Conservation (phyloP, 202 grass and related monocot genomes). For the Panicum hallii region DNA sequence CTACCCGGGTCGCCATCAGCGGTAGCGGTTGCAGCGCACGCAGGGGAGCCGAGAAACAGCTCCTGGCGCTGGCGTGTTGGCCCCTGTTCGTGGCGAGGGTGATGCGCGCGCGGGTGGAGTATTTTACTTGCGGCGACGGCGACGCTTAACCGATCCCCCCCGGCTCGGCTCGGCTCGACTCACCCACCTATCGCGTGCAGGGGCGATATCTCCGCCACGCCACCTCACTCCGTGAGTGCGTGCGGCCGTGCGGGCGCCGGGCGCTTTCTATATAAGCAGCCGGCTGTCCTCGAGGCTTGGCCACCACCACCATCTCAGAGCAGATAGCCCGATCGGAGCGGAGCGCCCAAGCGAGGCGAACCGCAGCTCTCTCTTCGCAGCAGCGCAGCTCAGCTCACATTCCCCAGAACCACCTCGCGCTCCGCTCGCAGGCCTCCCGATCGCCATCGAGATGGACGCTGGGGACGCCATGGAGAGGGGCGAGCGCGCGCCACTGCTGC, state of each 20-base stretch:
- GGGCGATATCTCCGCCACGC: neutral
- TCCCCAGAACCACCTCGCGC: neutral
- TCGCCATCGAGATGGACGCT: conserved; percentile 29
- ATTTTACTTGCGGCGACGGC: conserved; percentile 9
- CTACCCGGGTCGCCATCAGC: neutral
- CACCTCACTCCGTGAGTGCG: neutral
- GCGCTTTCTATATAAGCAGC: conserved; percentile 42
- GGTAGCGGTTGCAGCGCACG: neutral
- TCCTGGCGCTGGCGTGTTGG: neutral
- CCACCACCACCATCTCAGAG: neutral
- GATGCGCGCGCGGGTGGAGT: neutral
- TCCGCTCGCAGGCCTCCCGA: neutral
- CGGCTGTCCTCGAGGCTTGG: neutral
- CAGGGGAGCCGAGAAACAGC: neutral
- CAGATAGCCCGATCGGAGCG: neutral
- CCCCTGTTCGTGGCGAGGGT: neutral
- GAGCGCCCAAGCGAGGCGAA: neutral
- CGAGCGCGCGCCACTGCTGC: conserved; percentile 44
- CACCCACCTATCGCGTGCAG: conserved; percentile 15
- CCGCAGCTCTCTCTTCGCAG: neutral
- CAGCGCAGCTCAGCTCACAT: neutral
- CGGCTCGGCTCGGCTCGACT: neutral
- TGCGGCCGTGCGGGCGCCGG: no score
- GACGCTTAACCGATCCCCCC: conserved; percentile 13
- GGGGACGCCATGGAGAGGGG: conserved; percentile 65